A percentile compares a stretch with the other conserved stretches of the same genome.
Conservation (phyloP, 2,329 filamentous ascomycete genomes). For the Penicillium brasilianum region DNA sequence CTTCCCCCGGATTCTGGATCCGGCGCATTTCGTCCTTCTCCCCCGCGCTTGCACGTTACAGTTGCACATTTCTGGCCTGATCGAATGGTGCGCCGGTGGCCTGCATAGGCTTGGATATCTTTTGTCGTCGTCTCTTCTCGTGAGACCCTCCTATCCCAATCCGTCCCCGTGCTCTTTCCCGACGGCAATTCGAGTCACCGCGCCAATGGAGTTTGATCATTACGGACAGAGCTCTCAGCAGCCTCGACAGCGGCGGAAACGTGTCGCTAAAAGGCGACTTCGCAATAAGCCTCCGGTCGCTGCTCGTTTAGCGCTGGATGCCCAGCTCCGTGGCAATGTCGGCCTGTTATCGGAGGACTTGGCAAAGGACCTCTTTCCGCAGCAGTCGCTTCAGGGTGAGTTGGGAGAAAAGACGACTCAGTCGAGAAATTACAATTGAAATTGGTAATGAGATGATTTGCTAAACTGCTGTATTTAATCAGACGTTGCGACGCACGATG, state of each 20-base stretch:
- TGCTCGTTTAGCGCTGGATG: slow-evolving; percentile 81
- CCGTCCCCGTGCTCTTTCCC: slow-evolving; percentile 22
- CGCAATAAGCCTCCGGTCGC: slow-evolving; percentile 73
- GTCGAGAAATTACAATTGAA: neutral
- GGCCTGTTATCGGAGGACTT: slow-evolving; percentile 87
- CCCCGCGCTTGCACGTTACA: slow-evolving; percentile 9
- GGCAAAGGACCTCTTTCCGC: slow-evolving; percentile 77
- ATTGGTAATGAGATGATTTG: slow-evolving; percentile 1
- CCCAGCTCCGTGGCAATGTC: slow-evolving; percentile 81
- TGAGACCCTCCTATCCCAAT: neutral
- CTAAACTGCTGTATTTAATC: slow-evolving; percentile 12
- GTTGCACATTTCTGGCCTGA: slow-evolving; percentile 9
- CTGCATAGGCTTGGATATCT: neutral
- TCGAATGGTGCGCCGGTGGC: slow-evolving; percentile 12
- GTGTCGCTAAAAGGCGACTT: slow-evolving; percentile 50
- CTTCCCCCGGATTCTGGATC: slow-evolving; percentile 41
- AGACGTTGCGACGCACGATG: slow-evolving; percentile 34
- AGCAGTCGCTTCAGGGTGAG: slow-evolving; percentile 57
- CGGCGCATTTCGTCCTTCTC: slow-evolving; percentile 20
- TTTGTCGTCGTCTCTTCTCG: neutral
- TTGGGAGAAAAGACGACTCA: slow-evolving; percentile 1
- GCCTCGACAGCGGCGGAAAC: slow-evolving; percentile 58
- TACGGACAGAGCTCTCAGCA: slow-evolving; percentile 47
- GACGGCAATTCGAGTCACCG: slow-evolving; percentile 29
- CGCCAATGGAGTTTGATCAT: slow-evolving; percentile 51